Evolutionary conservation across 2,329 filamentous ascomycete species (phyloP).

Genomic region (Talaromyces sp.): DNA sequence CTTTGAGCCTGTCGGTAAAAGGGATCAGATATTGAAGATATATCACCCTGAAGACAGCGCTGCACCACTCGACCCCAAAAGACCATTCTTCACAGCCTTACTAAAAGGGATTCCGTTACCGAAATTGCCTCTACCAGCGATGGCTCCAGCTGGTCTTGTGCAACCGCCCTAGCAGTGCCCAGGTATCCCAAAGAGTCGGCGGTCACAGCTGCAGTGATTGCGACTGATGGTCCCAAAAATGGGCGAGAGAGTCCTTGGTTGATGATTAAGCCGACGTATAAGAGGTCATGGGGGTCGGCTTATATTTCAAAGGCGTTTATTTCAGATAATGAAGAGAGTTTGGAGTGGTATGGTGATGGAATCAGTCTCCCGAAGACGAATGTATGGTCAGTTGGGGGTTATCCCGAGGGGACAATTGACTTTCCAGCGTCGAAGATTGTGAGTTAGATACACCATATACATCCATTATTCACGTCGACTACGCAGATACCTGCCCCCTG

Average conservation of each 20-base stretch:
- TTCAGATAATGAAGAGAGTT: background rate
- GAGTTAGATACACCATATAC: background rate
- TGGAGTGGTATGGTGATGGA: constrained; percentile 8
- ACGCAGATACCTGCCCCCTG: background rate
- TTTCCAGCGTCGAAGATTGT: background rate
- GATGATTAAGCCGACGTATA: background rate
- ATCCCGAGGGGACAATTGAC: background rate
- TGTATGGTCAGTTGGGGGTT: background rate
- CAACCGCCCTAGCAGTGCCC: background rate
- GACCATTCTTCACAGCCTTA: background rate
- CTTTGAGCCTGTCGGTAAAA: background rate
- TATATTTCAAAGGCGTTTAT: background rate
- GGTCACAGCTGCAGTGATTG: background rate
- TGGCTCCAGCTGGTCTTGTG: background rate
- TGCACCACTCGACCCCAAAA: background rate
- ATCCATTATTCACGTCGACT: background rate
- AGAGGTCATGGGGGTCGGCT: background rate
- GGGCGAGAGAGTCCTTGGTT: background rate
- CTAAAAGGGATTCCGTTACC: background rate
- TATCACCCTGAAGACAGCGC: background rate
- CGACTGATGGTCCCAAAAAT: constrained; percentile 3
- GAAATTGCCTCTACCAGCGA: background rate
- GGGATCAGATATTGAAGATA: background rate
- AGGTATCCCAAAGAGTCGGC: background rate
- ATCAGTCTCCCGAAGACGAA: background rate